Conservation (phyloP, 2,329 filamentous ascomycete species). For the Coniochaeta hoffmannii region DNA sequence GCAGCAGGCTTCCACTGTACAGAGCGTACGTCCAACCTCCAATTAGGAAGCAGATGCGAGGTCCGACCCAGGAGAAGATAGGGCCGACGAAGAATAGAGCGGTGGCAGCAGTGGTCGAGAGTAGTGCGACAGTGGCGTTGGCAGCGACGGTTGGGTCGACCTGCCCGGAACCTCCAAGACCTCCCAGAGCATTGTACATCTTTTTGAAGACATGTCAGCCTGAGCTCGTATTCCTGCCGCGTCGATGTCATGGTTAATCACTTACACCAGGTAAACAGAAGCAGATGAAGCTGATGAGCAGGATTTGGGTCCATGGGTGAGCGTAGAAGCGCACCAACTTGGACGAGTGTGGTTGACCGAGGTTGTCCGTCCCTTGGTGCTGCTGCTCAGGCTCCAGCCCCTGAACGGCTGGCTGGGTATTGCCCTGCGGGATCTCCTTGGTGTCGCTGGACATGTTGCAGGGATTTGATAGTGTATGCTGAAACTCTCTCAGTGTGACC, state of each 20-base stretch:
- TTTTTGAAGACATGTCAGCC: constrained; percentile 9
- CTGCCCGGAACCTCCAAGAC: constrained; percentile 37
- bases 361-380: background rate
- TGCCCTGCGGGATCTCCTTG: background rate
- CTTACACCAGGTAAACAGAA: constrained; percentile 38
- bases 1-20: constrained; percentile 34
- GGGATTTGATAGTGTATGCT: background rate
- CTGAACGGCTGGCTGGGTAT: background rate
- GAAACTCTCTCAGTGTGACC: background rate
- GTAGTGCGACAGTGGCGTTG: constrained; percentile 35
- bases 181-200: constrained; percentile 40
- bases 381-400: background rate
- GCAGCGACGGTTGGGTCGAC: constrained; percentile 36
- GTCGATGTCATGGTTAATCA: constrained; percentile 4
- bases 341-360: constrained; percentile 8
- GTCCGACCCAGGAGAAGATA: constrained; percentile 33
- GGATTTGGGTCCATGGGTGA: constrained; percentile 38
- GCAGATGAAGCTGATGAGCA: constrained; percentile 40
- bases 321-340: constrained; percentile 24
- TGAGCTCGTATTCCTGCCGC: background rate
- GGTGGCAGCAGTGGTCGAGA: constrained; percentile 32
- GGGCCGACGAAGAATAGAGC: constrained; percentile 36
- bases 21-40: constrained; percentile 38
- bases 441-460: background rate
- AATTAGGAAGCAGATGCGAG: constrained; percentile 31